Conservation (phyloP, 768 basidiomycete species). For the Collybia sordida region DNA sequence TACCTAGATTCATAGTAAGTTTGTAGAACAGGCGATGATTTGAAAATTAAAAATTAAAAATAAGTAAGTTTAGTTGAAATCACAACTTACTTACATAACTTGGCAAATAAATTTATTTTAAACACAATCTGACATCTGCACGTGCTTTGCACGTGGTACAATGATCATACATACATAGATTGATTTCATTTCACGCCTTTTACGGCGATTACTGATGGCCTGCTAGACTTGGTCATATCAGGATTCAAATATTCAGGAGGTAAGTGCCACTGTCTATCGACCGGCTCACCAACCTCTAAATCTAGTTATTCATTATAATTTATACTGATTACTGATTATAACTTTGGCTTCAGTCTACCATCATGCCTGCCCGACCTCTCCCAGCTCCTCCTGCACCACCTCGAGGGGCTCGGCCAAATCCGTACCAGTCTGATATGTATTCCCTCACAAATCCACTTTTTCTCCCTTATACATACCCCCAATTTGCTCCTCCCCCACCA, state of each 20-base stretch:
- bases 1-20: no score
- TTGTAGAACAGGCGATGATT: no score
- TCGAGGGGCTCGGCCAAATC: conserved; percentile 26
- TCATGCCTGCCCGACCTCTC: conserved; percentile 23
- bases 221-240: no score
- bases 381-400: conserved; percentile 25
- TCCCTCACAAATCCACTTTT: conserved; percentile 34
- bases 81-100: no score
- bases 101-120: no score
- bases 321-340: neutral
- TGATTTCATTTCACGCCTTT: no score
- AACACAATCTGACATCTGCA: no score
- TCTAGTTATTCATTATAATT: neutral
- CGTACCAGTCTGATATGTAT: conserved; percentile 27
- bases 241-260: neutral
- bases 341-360: conserved; percentile 11
- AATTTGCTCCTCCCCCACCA: conserved; percentile 34
- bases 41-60: no score
- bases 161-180: no score
- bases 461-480: conserved; percentile 42
- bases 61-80: no score
- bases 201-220: conserved; percentile 7
- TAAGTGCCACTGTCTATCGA: neutral
- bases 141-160: no score
- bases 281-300: neutral